Conservation (phyloP, 129 eudicot species). For the Helianthus tuberosus region DNA sequence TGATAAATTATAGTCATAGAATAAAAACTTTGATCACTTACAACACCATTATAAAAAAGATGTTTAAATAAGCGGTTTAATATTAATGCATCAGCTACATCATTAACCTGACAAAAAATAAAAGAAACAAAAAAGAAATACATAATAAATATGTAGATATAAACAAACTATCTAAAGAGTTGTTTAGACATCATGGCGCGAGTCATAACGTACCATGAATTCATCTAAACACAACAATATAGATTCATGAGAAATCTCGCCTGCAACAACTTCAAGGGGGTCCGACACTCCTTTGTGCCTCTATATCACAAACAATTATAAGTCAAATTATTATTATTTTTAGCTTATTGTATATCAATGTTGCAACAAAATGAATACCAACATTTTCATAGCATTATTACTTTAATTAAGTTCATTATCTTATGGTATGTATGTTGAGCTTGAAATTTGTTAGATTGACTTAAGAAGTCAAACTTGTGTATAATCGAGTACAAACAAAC, state of each 20-base stretch:
- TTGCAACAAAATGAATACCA: not conserved
- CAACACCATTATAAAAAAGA: slow-evolving; percentile 70
- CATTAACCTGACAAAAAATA: slow-evolving; percentile 59
- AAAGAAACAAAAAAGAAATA: not conserved
- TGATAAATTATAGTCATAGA: not conserved
- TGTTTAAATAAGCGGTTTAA: slow-evolving; percentile 88
- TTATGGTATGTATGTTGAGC: not conserved
- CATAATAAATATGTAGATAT: not conserved
- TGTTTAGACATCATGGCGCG: slow-evolving; percentile 13
- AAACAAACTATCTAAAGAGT: not conserved
- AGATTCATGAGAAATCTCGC: slow-evolving; percentile 86
- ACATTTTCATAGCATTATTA: not conserved
- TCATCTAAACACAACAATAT: slow-evolving; percentile 88
- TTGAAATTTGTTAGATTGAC: slow-evolving; percentile 12
- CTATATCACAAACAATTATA: slow-evolving; percentile 38
- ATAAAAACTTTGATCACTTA: slow-evolving; percentile 40
- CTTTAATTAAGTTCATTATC: not conserved
- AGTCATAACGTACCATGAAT: slow-evolving; percentile 73
- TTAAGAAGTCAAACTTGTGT: slow-evolving; percentile 20
- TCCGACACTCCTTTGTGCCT: slow-evolving; percentile 90
- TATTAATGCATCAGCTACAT: slow-evolving; percentile 95
- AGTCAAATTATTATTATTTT: not conserved
- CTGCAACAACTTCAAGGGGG: slow-evolving; percentile 95
- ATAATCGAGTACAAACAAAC: not conserved
- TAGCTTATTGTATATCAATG: not conserved